These are phyloP conservation scores for Neoboletus magnificus DNA, from an alignment of 768 basidiomycete genomes.

Conservation along the genomic window DNA sequence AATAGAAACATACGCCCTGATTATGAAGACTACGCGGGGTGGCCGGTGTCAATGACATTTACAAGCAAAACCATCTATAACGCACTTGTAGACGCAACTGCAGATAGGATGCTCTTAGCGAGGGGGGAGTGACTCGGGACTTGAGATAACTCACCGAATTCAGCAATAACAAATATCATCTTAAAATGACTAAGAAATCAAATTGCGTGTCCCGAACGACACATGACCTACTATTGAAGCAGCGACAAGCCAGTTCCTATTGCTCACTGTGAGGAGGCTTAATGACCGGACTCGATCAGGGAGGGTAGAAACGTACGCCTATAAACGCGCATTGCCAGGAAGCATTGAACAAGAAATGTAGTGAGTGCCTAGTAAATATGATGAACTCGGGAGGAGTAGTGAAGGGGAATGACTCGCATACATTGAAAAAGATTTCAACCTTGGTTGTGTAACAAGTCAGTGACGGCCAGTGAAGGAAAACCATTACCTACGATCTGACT, in stretches of 20 bases:
- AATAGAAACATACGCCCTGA: background rate
- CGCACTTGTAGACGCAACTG: background rate
- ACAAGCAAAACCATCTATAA: background rate
- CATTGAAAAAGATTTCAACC: constrained; percentile 53
- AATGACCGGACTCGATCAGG: background rate
- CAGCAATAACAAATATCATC: constrained; percentile 34
- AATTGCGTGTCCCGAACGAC: background rate
- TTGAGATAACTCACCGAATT: constrained; percentile 33
- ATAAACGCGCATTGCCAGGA: constrained; percentile 50
- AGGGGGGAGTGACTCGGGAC: too few relatives aligned
- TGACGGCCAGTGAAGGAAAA: background rate
- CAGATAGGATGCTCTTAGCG: background rate
- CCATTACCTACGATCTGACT: constrained; percentile 18
- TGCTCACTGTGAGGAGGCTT: constrained; percentile 42
- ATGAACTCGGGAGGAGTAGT: background rate
- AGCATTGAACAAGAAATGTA: constrained; percentile 52
- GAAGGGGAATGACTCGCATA: background rate
- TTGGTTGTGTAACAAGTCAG: constrained; percentile 17
- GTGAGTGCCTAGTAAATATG: constrained; percentile 33
- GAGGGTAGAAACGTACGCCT: constrained; percentile 33
- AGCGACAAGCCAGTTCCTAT: constrained; percentile 39
- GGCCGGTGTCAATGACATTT: background rate
- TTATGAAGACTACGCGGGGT: background rate
- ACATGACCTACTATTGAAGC: constrained; percentile 25
- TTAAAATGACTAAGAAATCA: background rate